Percentiles rank a stretch among this genome's conserved stretches.
Evolutionary conservation across 1,139 yeast genomes (phyloP).

Genomic region (Hyphopichia pseudoburtonii): DNA sequence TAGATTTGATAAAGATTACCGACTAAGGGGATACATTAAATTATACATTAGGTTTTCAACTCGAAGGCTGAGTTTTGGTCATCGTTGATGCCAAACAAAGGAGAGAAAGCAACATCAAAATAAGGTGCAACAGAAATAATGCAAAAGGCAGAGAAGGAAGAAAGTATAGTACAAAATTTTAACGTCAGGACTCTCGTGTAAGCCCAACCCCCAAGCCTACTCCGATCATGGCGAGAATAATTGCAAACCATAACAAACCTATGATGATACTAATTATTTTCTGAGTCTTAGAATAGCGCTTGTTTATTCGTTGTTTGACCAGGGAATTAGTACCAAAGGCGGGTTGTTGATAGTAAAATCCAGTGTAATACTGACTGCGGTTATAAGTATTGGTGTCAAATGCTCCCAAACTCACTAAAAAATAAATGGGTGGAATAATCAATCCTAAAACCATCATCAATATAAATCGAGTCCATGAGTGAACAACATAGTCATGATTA

Average conservation of each 20-base stretch:
- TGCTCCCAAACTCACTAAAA: constrained; percentile 30
- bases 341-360: constrained; percentile 12
- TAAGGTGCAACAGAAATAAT: not conserved
- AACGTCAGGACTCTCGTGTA: constrained; percentile 7
- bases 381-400: constrained; percentile 25
- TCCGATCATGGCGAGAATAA: constrained; percentile 41
- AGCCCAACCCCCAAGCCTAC: constrained; percentile 39
- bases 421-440: constrained; percentile 36
- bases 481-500: constrained; percentile 3
- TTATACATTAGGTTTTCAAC: too few relatives aligned
- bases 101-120: not conserved
- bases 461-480: constrained; percentile 19
- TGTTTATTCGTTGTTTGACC: constrained; percentile 13
- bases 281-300: constrained; percentile 30
- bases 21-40: too few relatives aligned
- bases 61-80: too few relatives aligned
- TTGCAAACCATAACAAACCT: constrained; percentile 35
- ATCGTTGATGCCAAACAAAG: too few relatives aligned
- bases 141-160: not conserved
- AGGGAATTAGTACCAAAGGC: constrained; percentile 6
- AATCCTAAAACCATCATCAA: constrained; percentile 30
- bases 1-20: too few relatives aligned
- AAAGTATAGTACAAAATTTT: too few relatives aligned
- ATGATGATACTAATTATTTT: constrained; percentile 30
- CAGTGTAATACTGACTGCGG: constrained; percentile 20